These are phyloP conservation scores for Trichoderma erinaceum DNA, from an alignment of 495 filamentous ascomycete species.

Conservation along the genomic window DNA sequence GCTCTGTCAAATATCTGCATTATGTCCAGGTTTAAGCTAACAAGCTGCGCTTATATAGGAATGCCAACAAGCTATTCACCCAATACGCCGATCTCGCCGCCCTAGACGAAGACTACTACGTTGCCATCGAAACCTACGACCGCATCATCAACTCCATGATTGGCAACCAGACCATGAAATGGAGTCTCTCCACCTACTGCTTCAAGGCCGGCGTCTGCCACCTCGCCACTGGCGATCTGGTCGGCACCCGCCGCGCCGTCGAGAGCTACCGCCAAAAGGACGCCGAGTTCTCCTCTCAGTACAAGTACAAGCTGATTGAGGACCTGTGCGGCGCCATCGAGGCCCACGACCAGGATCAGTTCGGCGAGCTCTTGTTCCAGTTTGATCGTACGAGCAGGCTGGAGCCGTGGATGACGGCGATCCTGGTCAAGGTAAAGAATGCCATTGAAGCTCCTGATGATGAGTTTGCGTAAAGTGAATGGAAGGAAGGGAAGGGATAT, in stretches of 20 bases:
- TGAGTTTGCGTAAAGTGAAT: slow-evolving; percentile 38
- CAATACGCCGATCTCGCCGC: slow-evolving; percentile 85
- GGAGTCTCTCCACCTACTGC: slow-evolving; percentile 88
- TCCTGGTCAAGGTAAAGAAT: slow-evolving; percentile 76
- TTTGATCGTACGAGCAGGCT: slow-evolving; percentile 86
- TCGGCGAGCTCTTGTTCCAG: slow-evolving; percentile 78
- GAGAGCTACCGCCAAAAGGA: slow-evolving; percentile 79
- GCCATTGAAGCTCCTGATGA: slow-evolving; percentile 68
- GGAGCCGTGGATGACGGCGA: slow-evolving; percentile 91
- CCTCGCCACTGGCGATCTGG: slow-evolving; percentile 67
- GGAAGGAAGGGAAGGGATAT: not conserved
- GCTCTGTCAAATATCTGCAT: not conserved
- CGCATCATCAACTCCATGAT: slow-evolving; percentile 65
- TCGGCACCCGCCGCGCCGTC: slow-evolving; percentile 68
- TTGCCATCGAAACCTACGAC: slow-evolving; percentile 74
- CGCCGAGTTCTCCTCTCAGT: slow-evolving; percentile 61
- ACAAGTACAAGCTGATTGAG: slow-evolving; percentile 72
- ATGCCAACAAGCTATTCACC: slow-evolving; percentile 84
- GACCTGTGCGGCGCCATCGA: slow-evolving; percentile 69
- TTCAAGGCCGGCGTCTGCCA: slow-evolving; percentile 84
- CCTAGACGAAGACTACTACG: slow-evolving; percentile 71
- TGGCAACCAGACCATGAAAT: slow-evolving; percentile 79
- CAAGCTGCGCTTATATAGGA: slow-evolving; percentile 33
- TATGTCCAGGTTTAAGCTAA: not conserved
- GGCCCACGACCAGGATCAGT: slow-evolving; percentile 66